Evolutionary conservation across 2,329 filamentous ascomycete species (phyloP), one percentile per base, ranked within the genome.

Genomic region (Cladophialophora bantiana): DNA sequence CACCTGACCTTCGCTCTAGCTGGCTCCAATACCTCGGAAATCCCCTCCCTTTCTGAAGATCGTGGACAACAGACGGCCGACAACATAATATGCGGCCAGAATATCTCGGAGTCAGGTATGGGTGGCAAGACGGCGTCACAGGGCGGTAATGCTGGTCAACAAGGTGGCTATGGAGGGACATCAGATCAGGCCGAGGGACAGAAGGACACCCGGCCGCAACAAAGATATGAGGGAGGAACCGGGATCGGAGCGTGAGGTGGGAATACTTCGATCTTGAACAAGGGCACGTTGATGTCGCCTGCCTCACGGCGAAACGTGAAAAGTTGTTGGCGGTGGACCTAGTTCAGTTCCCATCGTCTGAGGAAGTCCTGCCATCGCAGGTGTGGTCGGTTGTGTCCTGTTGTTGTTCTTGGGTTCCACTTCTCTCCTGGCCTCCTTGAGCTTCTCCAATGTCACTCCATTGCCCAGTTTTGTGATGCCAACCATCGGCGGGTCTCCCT

Each of bases 381-480:
- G 65, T 54, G 74, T 68, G 26, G 75, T 73, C 38, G 76, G 69
- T 59, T 74, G 74, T 64, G 32, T n/a, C 32, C 65, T 67, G 7
- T 65, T 60, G 45, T 72, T 70, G 34, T 71, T 64, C 53, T 73
- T 70, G 20, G 80, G 75, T 12, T 87, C 84, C 68, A 91, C 78
- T 75, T 88, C 84, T 76, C 88, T 86, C 79, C 93, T 87, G 57
- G 94, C 91, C 74, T 89, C 88, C 83, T 93, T 95, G 76, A 99
- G 81, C 50, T 91, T 89, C 73, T 94, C 92, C 74, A 94, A 80
- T 26, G 93, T 96, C 34, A 96, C 79, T 7, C 93, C 93, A 67
- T 93, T 84, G 42, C 85, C 88, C 62, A 99, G 81, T 80, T 97
- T 97, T 20, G 94, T 98, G 70, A 97, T 88, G 35, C 95, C 95